These are phyloP conservation scores for Psidium guajava DNA, from an alignment of 345 rosid genomes.

Conservation along the genomic window DNA sequence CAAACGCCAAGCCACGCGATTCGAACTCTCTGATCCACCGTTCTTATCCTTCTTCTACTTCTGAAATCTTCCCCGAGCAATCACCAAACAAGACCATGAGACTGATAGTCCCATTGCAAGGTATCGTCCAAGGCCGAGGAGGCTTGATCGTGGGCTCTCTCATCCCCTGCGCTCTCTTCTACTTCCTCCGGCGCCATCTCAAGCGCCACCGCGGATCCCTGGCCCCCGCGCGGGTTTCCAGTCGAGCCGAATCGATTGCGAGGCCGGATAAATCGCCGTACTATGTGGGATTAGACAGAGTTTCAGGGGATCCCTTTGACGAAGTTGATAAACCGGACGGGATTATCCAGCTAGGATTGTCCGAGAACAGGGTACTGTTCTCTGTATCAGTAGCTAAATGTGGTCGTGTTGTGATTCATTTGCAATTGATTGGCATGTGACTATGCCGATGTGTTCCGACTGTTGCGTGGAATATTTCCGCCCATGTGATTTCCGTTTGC, in stretches of 20 bases:
- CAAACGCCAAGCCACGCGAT: neutral
- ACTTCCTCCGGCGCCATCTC: slow-evolving; percentile 58
- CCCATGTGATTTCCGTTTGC: neutral
- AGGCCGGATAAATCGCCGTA: slow-evolving; percentile 57
- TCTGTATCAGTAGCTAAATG: neutral
- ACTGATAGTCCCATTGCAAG: slow-evolving; percentile 72
- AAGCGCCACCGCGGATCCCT: slow-evolving; percentile 61
- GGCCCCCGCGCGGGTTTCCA: slow-evolving; percentile 48
- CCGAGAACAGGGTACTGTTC: slow-evolving; percentile 54
- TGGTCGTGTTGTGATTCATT: neutral
- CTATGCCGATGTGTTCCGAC: neutral
- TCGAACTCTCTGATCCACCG: neutral
- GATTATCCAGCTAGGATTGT: slow-evolving; percentile 74
- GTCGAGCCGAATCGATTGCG: slow-evolving; percentile 43
- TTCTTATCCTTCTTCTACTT: neutral
- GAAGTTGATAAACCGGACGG: slow-evolving; percentile 42
- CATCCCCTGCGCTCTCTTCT: slow-evolving; percentile 82
- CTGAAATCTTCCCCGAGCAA: neutral
- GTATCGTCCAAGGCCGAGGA: slow-evolving; percentile 73
- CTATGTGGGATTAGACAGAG: slow-evolving; percentile 60
- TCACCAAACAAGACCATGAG: slow-evolving; percentile 34
- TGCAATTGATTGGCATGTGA: neutral
- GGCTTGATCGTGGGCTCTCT: slow-evolving; percentile 74
- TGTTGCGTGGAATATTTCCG: neutral
- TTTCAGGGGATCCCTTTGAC: slow-evolving; percentile 45